These are phyloP conservation scores for Salmacisia buchloeana DNA, from an alignment of 1,284 basidiomycete genomes.

Conservation along the genomic window DNA sequence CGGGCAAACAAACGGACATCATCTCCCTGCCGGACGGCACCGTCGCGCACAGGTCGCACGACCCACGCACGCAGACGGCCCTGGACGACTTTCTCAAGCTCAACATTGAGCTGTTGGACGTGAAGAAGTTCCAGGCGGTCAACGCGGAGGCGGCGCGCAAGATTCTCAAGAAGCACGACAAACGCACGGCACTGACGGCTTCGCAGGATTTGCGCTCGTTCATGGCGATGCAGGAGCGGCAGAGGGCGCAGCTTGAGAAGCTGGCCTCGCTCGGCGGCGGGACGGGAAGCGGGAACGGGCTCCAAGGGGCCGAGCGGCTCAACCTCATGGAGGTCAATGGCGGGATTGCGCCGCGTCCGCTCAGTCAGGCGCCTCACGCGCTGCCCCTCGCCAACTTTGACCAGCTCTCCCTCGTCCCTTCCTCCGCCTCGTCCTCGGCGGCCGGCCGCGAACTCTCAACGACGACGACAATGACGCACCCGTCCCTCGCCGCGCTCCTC, in stretches of 20 bases:
- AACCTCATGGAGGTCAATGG: constrained; percentile 7
- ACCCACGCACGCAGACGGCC: constrained; percentile 27
- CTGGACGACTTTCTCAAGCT: constrained; percentile 74
- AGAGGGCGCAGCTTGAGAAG: constrained; percentile 19
- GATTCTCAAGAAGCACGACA: constrained; percentile 84
- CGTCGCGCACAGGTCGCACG: constrained; percentile 27
- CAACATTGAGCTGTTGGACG: constrained; percentile 73
- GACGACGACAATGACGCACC: constrained; percentile 26
- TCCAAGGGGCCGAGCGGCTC: not conserved
- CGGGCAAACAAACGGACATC: not conserved
- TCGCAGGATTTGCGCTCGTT: constrained; percentile 33
- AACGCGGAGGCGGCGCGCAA: constrained; percentile 72
- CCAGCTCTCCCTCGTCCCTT: not conserved
- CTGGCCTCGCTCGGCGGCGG: constrained; percentile 24
- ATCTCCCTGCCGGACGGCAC: constrained; percentile 11
- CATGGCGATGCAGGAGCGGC: constrained; percentile 36
- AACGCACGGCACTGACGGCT: constrained; percentile 63
- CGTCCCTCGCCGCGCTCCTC: constrained; percentile 36
- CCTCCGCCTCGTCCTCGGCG: not conserved
- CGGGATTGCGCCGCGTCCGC: not conserved
- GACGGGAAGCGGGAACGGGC: not conserved
- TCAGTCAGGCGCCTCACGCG: constrained; percentile 17
- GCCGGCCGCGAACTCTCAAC: constrained; percentile 4
- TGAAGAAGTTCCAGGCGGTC: constrained; percentile 74
- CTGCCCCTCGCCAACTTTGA: not conserved